Evolutionary conservation across 1,139 yeast genomes (phyloP).

Genomic region (Debaryomyces coudertii): DNA sequence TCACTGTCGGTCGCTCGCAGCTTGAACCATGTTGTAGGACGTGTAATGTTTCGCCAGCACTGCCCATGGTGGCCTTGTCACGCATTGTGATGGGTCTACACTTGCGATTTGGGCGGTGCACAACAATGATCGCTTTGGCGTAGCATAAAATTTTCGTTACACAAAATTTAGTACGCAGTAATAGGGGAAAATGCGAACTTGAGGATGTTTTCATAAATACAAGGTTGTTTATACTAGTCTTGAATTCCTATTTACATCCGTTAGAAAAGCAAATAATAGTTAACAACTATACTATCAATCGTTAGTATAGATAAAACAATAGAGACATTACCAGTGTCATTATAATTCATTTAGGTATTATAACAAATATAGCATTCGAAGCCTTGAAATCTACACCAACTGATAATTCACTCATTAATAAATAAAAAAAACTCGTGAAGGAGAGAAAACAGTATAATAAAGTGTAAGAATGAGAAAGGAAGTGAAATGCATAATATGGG

Average conservation of each 20-base stretch:
- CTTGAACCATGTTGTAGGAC: not conserved
- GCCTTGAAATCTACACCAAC: slow-evolving; percentile 4
- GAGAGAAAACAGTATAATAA: not conserved
- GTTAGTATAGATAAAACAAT: not conserved
- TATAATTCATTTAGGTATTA: not conserved
- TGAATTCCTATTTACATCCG: too few relatives aligned
- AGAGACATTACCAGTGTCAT: not conserved
- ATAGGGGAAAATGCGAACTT: slow-evolving; percentile 7
- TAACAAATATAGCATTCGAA: not conserved
- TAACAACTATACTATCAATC: not conserved
- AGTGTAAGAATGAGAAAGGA: slow-evolving; percentile 53
- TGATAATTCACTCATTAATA: slow-evolving; percentile 6
- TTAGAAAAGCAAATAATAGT: too few relatives aligned
- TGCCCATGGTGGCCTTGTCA: not conserved
- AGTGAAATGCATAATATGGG: slow-evolving; percentile 58
- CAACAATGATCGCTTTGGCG: slow-evolving; percentile 3
- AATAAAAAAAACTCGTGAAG: not conserved
- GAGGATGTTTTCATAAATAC: slow-evolving; percentile 1
- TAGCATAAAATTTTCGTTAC: slow-evolving; percentile 8
- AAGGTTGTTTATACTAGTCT: not conserved
- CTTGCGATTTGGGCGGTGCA: slow-evolving; percentile 2
- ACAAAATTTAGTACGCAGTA: slow-evolving; percentile 2
- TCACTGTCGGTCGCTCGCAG: not conserved
- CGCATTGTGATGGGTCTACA: not conserved
- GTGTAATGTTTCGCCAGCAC: not conserved